Evolutionary conservation across 768 basidiomycete species (phyloP).

Genomic region (Gymnopilus junonius): DNA sequence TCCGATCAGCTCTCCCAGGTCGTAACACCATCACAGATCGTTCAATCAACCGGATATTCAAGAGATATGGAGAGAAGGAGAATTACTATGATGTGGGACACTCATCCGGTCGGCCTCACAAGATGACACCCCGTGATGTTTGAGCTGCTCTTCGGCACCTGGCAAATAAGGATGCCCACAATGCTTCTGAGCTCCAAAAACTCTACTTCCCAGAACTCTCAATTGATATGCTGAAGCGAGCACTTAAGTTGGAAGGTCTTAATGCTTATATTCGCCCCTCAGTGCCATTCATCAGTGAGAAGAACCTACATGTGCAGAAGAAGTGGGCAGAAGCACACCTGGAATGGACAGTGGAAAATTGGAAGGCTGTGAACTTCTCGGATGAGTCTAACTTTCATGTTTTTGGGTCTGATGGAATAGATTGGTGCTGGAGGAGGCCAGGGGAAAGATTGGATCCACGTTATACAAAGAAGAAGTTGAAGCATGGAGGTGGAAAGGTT

Average conservation of each 20-base stretch:
- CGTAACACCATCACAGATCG: too few relatives aligned
- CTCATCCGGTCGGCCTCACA: not conserved
- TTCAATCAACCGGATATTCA: not conserved
- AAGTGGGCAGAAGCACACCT: too few relatives aligned
- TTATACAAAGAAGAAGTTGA: too few relatives aligned
- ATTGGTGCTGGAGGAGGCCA: slow-evolving; percentile 33
- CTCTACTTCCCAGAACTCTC: slow-evolving; percentile 20
- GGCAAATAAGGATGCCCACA: slow-evolving; percentile 2
- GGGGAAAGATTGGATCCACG: slow-evolving; percentile 27
- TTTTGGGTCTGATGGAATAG: slow-evolving; percentile 35
- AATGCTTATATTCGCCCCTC: not conserved
- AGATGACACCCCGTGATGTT: not conserved
- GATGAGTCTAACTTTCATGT: too few relatives aligned
- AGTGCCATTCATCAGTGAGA: not conserved
- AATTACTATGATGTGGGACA: not conserved
- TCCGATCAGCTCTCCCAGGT: too few relatives aligned
- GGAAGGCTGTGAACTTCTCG: too few relatives aligned
- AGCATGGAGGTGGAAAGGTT: too few relatives aligned
- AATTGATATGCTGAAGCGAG: slow-evolving; percentile 11
- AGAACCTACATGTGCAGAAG: not conserved
- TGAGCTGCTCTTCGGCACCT: slow-evolving; percentile 12
- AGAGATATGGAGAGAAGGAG: too few relatives aligned
- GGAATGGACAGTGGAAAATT: too few relatives aligned
- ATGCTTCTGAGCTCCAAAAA: slow-evolving; percentile 22
- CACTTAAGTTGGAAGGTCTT: not conserved